These are phyloP conservation scores for Calonectria pteridis DNA, from an alignment of 2,329 filamentous ascomycete species.

Conservation along the genomic window DNA sequence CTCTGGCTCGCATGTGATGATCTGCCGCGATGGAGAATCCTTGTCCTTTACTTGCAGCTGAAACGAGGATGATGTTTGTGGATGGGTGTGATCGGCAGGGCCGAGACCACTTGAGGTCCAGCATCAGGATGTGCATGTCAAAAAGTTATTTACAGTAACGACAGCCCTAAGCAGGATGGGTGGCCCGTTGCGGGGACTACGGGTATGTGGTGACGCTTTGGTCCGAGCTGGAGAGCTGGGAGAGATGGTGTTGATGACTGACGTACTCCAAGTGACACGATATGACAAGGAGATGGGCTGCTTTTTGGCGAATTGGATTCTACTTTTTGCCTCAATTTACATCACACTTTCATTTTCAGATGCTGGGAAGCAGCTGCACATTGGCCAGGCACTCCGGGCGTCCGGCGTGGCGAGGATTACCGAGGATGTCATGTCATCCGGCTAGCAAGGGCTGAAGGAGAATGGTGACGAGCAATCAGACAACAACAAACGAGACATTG, in stretches of 20 bases:
- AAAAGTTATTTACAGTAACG: background rate
- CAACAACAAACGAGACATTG: background rate
- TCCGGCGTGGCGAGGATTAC: background rate
- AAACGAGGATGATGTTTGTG: background rate
- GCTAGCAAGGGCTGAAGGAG: background rate
- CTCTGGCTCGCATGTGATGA: background rate
- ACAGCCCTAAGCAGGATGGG: background rate
- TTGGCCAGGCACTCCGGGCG: background rate
- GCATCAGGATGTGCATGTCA: background rate
- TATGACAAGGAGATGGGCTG: background rate
- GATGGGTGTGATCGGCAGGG: background rate
- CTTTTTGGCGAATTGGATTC: background rate
- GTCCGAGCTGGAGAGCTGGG: background rate
- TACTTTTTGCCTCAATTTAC: background rate
- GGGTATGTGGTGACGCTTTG: background rate
- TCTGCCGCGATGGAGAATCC: background rate
- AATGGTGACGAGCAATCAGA: background rate
- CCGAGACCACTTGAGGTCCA: background rate
- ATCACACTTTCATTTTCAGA: background rate
- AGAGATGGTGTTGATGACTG: background rate
- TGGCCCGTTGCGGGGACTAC: background rate
- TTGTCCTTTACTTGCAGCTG: background rate
- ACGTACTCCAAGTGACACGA: background rate
- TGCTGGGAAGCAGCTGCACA: background rate
- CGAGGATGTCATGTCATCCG: constrained; percentile 18